Percentiles rank a stretch among this genome's conserved stretches.
Evolutionary conservation across 257 asterid genomes (phyloP).

Genomic region (Oldenlandia corymbosa): DNA sequence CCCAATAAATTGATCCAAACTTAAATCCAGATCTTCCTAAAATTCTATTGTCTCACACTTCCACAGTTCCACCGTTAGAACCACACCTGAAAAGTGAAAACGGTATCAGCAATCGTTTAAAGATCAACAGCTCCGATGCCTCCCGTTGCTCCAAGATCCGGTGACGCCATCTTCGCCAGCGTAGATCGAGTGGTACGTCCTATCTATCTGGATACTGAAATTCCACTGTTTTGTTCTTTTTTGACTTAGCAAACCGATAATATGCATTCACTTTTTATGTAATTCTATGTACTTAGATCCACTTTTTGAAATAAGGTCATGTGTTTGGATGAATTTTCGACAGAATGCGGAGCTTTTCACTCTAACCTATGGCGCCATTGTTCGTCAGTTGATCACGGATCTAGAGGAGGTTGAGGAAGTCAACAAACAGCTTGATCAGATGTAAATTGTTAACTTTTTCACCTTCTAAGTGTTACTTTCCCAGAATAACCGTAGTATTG

Average conservation of each 20-base stretch:
- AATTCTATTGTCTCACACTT: too few relatives aligned
- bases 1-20: too few relatives aligned
- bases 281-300: background rate
- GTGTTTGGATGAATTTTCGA: constrained; percentile 4
- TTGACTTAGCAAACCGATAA: background rate
- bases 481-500: background rate
- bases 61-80: too few relatives aligned
- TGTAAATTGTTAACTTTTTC: constrained; percentile 29
- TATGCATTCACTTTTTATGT: background rate
- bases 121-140: constrained; percentile 27
- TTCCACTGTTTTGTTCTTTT: background rate
- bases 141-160: constrained; percentile 41
- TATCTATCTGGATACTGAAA: background rate
- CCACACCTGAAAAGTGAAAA: too few relatives aligned
- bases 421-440: constrained; percentile 94
- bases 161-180: constrained; percentile 47
- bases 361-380: constrained; percentile 87
- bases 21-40: too few relatives aligned
- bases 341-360: constrained; percentile 95
- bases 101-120: too few relatives aligned
- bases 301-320: background rate
- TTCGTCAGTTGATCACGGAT: constrained; percentile 92
- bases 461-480: background rate
- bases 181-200: constrained; percentile 44
- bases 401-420: constrained; percentile 98